These are phyloP conservation scores for Trichosporon inkin DNA, from an alignment of 1,284 basidiomycete genomes.

Conservation along the genomic window DNA sequence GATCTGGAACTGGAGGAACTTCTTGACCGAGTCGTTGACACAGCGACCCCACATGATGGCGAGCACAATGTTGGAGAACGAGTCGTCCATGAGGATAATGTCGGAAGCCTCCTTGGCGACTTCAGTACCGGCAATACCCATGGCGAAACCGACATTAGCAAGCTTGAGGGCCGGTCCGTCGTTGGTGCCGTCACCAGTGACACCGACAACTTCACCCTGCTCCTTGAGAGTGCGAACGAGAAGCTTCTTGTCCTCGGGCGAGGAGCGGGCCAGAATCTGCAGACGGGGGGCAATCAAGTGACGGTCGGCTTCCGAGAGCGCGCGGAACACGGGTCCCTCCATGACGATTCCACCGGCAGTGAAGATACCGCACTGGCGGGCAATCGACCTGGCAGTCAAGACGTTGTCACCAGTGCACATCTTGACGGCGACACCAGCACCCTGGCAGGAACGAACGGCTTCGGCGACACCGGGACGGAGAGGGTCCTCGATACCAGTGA, in stretches of 20 bases:
- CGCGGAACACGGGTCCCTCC: constrained; percentile 67
- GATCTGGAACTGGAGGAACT: constrained; percentile 98
- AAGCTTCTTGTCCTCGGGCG: constrained; percentile 93
- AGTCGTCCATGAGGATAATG: constrained; percentile 98
- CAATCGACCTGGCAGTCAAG: constrained; percentile 82
- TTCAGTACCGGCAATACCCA: constrained; percentile 98
- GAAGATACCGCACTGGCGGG: constrained; percentile 79
- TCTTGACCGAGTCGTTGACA: constrained; percentile 94
- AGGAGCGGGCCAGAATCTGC: constrained; percentile 79
- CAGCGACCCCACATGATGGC: constrained; percentile 99
- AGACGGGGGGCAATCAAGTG: constrained; percentile 56
- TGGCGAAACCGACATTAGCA: constrained; percentile 89
- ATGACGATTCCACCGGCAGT: constrained; percentile 52
- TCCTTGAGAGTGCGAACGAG: constrained; percentile 83
- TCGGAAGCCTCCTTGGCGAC: constrained; percentile 99
- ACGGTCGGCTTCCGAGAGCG: constrained; percentile 53
- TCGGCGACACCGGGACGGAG: constrained; percentile 82
- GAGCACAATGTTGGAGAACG: constrained; percentile 91
- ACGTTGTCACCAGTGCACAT: constrained; percentile 99
- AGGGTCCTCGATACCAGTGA: constrained; percentile 94
- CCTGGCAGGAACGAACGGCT: constrained; percentile 78
- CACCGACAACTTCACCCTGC: constrained; percentile 89
- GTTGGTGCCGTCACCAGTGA: constrained; percentile 97
- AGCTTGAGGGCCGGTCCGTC: constrained; percentile 96
- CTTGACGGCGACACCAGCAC: constrained; percentile 91